Evolutionary conservation across 2,329 filamentous ascomycete genomes (phyloP), one percentile per base, ranked within the genome.

Genomic region (Calycina marina): DNA sequence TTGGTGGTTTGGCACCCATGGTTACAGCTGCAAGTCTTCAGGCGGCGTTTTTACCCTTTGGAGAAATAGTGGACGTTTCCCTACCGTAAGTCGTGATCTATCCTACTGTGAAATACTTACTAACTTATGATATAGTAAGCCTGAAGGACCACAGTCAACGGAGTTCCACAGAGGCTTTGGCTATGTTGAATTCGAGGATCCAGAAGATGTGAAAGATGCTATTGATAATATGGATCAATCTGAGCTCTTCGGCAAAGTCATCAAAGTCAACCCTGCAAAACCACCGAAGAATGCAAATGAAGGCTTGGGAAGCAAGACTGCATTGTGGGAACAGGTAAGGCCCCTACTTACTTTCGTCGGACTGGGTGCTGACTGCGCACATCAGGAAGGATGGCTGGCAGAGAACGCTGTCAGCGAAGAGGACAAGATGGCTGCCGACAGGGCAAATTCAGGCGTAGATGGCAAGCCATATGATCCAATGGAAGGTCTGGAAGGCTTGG

Each of bases 151-250:
- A 42, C 85, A 82, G 40, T 73, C 79, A 5, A 73, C 69, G 29
- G 82, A 92, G 25, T 62, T 74, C 17, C 90, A 98, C 55, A 69
- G 86, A 32, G 90, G 92, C 1, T 98, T 96, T 56, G 90, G 86
- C 37, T 96, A 98, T 54, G 82, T 98, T 31, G 90, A 98, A 52
- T 98, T 82, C 51, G 85, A 94, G 48, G 70, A 84, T 36, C 67
- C 74, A 9, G 72, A 77, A 36, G 90, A 98, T 57, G 88, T 86
- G 16, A 77, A 77, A 50, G 88, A 96, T 58, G 90, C 90, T 31
- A 93, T 98, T 55, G 85, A 96, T 65, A 98, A 98, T 54, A 96
- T 98, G 88, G 84, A 98, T 53, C 85, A 93, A 55, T 80, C 86
- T 39, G 88, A 96, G 59, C 70, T 98, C 28, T 96, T 88, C 53